Percentiles rank a stretch among this genome's conserved stretches.
Conservation (phyloP, 2,329 filamentous ascomycete species). For the Penicillium rolfsii region DNA sequence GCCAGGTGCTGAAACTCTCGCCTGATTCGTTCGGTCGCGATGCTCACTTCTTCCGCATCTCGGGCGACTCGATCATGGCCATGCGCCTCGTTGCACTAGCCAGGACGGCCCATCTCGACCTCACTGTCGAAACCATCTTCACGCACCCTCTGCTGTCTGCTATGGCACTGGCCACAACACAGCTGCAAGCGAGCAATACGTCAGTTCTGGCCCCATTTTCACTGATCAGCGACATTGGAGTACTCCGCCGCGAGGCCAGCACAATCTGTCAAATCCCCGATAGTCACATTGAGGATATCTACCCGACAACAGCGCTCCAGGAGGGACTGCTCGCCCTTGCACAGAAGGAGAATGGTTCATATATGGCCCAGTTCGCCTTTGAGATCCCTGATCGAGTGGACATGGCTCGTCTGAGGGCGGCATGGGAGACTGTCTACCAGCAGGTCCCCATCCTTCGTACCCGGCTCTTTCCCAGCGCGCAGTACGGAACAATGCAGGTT, state of each 20-base stretch:
- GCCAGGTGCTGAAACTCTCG: conserved; percentile 11
- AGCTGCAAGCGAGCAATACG: not conserved
- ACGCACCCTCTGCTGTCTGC: conserved; percentile 13
- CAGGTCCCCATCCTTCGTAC: not conserved
- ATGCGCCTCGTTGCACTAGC: conserved; percentile 18
- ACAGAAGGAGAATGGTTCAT: not conserved
- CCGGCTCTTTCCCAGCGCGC: not conserved
- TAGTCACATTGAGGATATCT: conserved; percentile 1
- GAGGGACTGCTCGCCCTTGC: not conserved
- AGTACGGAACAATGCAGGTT: conserved; percentile 1
- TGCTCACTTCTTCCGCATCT: conserved; percentile 26
- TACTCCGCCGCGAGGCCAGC: not conserved
- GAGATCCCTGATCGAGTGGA: not conserved
- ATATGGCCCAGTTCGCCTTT: not conserved
- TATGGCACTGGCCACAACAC: conserved; percentile 4
- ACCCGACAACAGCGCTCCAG: not conserved
- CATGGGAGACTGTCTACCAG: not conserved
- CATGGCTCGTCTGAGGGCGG: not conserved
- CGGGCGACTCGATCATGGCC: conserved; percentile 20
- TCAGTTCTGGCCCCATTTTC: not conserved
- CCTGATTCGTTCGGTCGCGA: conserved; percentile 10
- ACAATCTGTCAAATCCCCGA: not conserved
- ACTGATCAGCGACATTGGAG: not conserved
- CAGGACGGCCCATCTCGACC: conserved; percentile 6
- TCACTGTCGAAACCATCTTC: conserved; percentile 35